Base-by-base conservation (phyloP, 495 filamentous ascomycete genomes). In the Aspergillus haitiensis region DNA sequence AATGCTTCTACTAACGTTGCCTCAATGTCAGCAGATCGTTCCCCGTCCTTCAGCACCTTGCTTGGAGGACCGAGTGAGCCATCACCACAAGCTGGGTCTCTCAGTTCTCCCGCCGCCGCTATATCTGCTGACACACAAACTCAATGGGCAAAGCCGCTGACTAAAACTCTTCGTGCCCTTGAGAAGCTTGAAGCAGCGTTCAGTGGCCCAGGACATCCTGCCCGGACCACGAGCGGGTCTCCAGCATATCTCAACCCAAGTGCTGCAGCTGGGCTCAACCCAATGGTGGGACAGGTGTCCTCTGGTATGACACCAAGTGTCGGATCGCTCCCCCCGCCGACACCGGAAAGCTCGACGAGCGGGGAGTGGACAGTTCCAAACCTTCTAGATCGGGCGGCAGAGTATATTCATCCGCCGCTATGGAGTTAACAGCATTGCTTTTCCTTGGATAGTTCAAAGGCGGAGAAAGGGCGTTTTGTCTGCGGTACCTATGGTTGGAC, bases 351-450 rank as follows among this genome's bases (percentile, higher is more conserved):
- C 63, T 78, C 77, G 11, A 74, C 70, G 21, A 79, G 78, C 54
- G 72, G 78, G 9, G 78, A 81, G 60, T 81, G 76, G 78, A 67
- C 76, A 21, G 71, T 76, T 12, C 76, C 75, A 3, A 78, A 75
- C 55, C 67, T 81, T 31, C 44, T 81, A 15, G 78, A 79, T 51
- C 73, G 78, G 16, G 78, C 78, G 15, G 67, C 71, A 32, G 78
- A 81, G 60, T 81, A 78, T 55, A 79, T 81, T 32, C 78, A 81
- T 44, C 75, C 78, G 16, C 76, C 78, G 5, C 63, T 81, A 21
- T 79, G 78, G 78, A 67, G 75, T 42, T 57, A 18, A 51, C 16
- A 37, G 31, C 45, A 39, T 60, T 33, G 31, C 7, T 34, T 58
- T 47, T 58, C 47, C 2, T 15, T 53, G 31, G 31, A 27, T 61